Conservation (phyloP, 768 basidiomycete genomes). For the Hygrocybe coccinea region DNA sequence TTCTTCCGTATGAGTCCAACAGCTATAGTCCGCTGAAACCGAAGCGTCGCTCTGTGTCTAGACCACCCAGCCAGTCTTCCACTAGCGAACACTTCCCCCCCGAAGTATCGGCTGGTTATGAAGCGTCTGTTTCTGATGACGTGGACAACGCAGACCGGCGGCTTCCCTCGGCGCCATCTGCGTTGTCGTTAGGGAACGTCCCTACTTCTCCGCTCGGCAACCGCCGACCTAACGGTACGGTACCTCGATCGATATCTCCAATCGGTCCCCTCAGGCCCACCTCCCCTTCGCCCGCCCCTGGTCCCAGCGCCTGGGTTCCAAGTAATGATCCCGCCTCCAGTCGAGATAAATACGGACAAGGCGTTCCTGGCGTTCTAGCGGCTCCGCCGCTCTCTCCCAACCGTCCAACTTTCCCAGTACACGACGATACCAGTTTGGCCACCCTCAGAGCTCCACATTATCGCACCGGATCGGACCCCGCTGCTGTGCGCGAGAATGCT, state of each 20-base stretch:
- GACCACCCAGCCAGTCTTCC: slow-evolving; percentile 70
- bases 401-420: slow-evolving; percentile 34
- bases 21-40: slow-evolving; percentile 46
- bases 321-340: slow-evolving; percentile 14
- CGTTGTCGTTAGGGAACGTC: slow-evolving; percentile 18
- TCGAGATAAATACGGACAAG: slow-evolving; percentile 31
- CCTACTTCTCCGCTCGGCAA: slow-evolving; percentile 38
- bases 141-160: slow-evolving; percentile 54
- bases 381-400: slow-evolving; percentile 47
- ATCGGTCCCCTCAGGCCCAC: slow-evolving; percentile 26
- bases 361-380: slow-evolving; percentile 28
- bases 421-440: slow-evolving; percentile 36
- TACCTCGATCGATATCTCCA: slow-evolving; percentile 11
- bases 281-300: slow-evolving; percentile 32
- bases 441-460: slow-evolving; percentile 34
- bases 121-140: slow-evolving; percentile 45
- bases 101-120: slow-evolving; percentile 58
- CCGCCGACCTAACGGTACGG: slow-evolving; percentile 35
- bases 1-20: slow-evolving; percentile 25
- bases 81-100: slow-evolving; percentile 53
- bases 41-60: slow-evolving; percentile 50
- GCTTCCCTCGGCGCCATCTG: slow-evolving; percentile 30
- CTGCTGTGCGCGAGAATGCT: slow-evolving; percentile 43
- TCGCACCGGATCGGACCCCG: slow-evolving; percentile 50
- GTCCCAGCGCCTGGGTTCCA: slow-evolving; percentile 18